Base-by-base conservation (phyloP, 202 grass and related monocot species). In the Elaeis oleifera region DNA sequence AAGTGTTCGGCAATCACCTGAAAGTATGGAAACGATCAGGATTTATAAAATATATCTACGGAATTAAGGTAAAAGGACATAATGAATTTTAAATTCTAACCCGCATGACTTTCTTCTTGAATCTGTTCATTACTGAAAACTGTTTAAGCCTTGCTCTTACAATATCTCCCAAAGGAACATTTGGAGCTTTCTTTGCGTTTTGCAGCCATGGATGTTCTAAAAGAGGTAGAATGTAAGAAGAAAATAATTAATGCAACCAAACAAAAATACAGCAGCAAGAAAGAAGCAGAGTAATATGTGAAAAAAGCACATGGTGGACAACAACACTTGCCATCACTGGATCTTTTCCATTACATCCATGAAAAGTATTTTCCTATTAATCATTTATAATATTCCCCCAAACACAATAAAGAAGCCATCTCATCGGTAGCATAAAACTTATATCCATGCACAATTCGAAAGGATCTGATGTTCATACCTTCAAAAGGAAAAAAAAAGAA, bases 91-190 rank as follows among this genome's bases (percentile, higher is more conserved):
- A 55, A 74, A 72, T 62, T 29, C 70, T 54, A 24, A 83, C 88
- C 53, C 88, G 76, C 92, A 97, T 92, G 3, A 81, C 92, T 81
- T 86, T 97, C 84, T 92, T 97, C 81, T 97, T 97, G 65, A 97
- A 81, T 74, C 70, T 85, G 73, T 97, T 97, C 92, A 97, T 97
- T 11, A 88, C 74, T 0, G 88, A 84, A 71, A 97, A 97, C 73
- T 97, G 92, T 68, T 92, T 90, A 13, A 97, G 80, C 23, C 88
- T 71, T n/a, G 84, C 71, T 13, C 88, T 69, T 14, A 97, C 92
- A 24, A 97, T 60, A 67, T 97, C 92, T 3, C 92, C 92, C 11
- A 97, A 67, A 67, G 88, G 88, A 73, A 88, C 88, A 51, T 83
- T 85, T 17, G 83, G 74, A 39, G 81, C 81, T 60, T 60, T 81